A percentile compares a stretch with the other conserved stretches of the same genome.
Evolutionary conservation across 2,329 filamentous ascomycete species (phyloP).

Genomic region (Cytospora piceae): DNA sequence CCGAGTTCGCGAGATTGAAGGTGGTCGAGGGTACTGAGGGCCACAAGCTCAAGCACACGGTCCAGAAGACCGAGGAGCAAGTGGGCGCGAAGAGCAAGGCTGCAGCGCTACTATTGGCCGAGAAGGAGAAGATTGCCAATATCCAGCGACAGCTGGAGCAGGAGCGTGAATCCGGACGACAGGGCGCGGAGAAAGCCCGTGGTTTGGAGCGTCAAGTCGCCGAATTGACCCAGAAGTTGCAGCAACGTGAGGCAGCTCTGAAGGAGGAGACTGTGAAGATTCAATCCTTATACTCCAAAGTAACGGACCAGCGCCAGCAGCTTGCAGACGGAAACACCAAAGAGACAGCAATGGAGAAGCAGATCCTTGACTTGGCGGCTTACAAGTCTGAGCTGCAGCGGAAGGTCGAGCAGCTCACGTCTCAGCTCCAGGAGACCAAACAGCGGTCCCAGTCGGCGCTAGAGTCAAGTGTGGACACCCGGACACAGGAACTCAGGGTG

Average conservation of each 20-base stretch:
- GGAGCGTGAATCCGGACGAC: background rate
- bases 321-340: no score
- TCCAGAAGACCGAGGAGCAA: no score
- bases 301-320: no score
- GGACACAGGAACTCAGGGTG: background rate
- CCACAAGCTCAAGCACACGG: no score
- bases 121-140: background rate
- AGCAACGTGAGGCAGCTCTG: background rate
- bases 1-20: no score
- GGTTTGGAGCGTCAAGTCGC: background rate
- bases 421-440: background rate
- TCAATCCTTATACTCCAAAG: no score
- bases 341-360: background rate
- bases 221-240: background rate
- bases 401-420: background rate
- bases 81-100: no score
- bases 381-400: background rate
- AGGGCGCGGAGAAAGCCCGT: background rate
- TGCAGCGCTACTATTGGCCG: background rate
- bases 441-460: no score
- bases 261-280: background rate
- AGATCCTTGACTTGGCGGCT: background rate
- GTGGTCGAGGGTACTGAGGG: no score
- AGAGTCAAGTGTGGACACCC: background rate
- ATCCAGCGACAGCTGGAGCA: background rate